Evolutionary conservation across 371 early-diverging fungal species (phyloP).

Genomic region (Circinella minor): DNA sequence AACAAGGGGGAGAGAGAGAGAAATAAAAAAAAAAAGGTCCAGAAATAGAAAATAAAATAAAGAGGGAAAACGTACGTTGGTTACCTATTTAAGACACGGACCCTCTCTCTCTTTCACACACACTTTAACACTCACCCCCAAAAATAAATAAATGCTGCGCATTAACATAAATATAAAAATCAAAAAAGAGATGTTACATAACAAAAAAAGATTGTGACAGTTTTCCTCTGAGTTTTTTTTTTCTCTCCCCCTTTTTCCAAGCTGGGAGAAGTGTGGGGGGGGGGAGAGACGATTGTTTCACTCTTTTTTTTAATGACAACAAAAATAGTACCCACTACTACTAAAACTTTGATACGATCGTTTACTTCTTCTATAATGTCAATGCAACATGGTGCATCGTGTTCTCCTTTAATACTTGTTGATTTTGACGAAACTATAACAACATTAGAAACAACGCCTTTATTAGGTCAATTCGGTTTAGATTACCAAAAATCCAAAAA

Average conservation of each 20-base stretch:
- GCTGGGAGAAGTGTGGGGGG: no score
- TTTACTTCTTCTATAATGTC: neutral
- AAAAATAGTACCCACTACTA: neutral
- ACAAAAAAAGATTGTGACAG: neutral
- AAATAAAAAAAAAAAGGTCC: neutral
- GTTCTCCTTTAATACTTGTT: slow-evolving; percentile 29
- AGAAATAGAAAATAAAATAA: neutral
- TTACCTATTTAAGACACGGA: neutral
- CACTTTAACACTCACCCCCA: neutral
- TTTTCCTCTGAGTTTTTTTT: neutral
- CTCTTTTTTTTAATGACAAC: no score
- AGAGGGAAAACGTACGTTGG: neutral
- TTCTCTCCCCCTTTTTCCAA: no score
- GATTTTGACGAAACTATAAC: slow-evolving; percentile 55
- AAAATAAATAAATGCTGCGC: neutral
- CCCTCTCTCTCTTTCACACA: no score
- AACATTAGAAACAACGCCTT: slow-evolving; percentile 36
- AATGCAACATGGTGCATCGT: neutral
- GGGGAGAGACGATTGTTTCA: no score
- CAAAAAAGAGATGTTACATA: no score
- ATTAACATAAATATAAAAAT: neutral
- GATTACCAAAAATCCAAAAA: neutral
- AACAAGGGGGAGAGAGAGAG: neutral
- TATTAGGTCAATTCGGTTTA: slow-evolving; percentile 37
- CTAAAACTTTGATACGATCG: neutral